phyloP scores from a whole-genome alignment of 129 eudicot species.

The Deinandra increscens region DNA sequence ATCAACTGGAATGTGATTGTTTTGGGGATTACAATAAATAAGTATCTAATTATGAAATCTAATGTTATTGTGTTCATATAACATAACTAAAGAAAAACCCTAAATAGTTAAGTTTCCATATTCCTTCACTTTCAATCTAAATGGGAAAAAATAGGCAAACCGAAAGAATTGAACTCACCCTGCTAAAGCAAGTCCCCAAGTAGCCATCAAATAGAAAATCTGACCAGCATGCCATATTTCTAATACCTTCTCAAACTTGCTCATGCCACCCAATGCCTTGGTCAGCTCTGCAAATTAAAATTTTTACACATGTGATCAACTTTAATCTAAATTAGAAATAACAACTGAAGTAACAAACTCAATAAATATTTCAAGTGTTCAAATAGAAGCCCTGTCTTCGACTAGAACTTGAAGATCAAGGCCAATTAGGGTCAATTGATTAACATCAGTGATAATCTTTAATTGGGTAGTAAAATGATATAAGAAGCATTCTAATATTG shows the following conservation, averaged over 20 bases:
- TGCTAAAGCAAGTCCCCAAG: conserved; percentile 93
- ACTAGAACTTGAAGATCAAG: conserved; percentile 2
- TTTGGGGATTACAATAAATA: background rate
- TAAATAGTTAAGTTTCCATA: background rate
- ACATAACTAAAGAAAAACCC: too few relatives aligned
- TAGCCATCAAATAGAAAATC: conserved; percentile 73
- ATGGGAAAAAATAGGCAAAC: background rate
- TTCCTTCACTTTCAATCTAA: conserved; percentile 11
- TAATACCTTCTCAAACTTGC: conserved; percentile 72
- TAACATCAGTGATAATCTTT: background rate
- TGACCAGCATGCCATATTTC: conserved; percentile 83
- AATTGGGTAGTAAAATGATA: background rate
- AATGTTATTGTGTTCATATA: background rate
- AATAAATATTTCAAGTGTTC: background rate
- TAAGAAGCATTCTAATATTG: background rate
- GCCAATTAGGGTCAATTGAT: background rate
- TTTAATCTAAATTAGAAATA: background rate
- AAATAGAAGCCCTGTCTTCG: background rate
- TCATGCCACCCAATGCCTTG: conserved; percentile 67
- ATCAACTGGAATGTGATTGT: background rate
- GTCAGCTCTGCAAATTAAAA: conserved; percentile 53
- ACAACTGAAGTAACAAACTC: background rate
- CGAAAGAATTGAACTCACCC: conserved; percentile 52
- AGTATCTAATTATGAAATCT: too few relatives aligned
- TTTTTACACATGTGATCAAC: background rate